phyloP scores from a whole-genome alignment of 78 protist species.

The Dictyostelium intermedium region DNA sequence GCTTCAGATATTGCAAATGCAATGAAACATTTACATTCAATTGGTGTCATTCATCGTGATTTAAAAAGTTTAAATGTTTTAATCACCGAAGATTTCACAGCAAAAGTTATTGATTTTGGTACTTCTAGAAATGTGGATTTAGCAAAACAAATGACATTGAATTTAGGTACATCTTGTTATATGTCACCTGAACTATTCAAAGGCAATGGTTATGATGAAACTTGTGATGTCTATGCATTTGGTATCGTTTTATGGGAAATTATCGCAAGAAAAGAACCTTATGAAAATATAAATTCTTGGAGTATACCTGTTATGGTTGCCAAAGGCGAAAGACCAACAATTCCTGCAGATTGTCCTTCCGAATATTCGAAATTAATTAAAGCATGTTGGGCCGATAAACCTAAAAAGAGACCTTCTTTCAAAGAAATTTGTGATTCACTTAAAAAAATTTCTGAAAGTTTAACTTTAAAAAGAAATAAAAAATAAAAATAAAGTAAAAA shows the following conservation, averaged over 20 bases:
- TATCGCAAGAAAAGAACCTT: constrained; percentile 52
- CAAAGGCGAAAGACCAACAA: constrained; percentile 65
- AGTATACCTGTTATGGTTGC: constrained; percentile 60
- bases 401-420: constrained; percentile 76
- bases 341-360: constrained; percentile 58
- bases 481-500: not conserved
- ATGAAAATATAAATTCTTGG: constrained; percentile 51
- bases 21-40: constrained; percentile 74
- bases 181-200: constrained; percentile 81
- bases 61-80: constrained; percentile 71
- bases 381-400: constrained; percentile 75
- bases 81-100: constrained; percentile 47
- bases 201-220: constrained; percentile 67
- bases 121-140: constrained; percentile 40
- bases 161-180: constrained; percentile 50
- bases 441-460: not conserved
- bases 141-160: constrained; percentile 58
- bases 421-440: constrained; percentile 15
- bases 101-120: constrained; percentile 80
- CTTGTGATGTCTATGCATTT: constrained; percentile 72
- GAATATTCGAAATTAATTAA: constrained; percentile 48
- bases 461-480: constrained; percentile 17
- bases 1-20: constrained; percentile 72
- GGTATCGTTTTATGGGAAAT: constrained; percentile 71
- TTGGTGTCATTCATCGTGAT: constrained; percentile 75